Conservation (phyloP, 2,329 filamentous ascomycete genomes). For the Colletotrichum spinosum region DNA sequence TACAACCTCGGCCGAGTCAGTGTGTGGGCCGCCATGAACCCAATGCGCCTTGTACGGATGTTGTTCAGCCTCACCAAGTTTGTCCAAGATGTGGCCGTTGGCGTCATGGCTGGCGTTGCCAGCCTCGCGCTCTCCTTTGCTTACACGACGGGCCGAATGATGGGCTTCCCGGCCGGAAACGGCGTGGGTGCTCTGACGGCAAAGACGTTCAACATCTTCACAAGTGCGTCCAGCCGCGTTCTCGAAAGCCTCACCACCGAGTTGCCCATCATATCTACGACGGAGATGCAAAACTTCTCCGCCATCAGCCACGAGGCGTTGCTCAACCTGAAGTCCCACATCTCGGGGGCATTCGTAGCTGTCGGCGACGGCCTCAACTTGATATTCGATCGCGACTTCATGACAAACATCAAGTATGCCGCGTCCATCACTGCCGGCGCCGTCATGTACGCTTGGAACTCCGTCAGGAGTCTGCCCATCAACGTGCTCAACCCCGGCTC, state of each 20-base stretch:
- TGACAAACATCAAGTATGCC: constrained; percentile 43
- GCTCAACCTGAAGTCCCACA: constrained; percentile 66
- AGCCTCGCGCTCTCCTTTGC: constrained; percentile 28
- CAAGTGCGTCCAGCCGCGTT: constrained; percentile 59
- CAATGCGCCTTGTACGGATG: constrained; percentile 79
- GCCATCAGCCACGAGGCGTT: constrained; percentile 80
- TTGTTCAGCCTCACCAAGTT: constrained; percentile 82
- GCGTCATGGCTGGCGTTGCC: constrained; percentile 59
- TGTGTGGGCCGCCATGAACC: constrained; percentile 83
- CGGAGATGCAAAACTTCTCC: constrained; percentile 81
- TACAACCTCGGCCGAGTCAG: constrained; percentile 92
- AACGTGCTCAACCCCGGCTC: constrained; percentile 59
- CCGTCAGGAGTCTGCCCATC: constrained; percentile 47
- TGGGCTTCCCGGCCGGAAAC: constrained; percentile 33
- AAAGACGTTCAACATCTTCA: constrained; percentile 56
- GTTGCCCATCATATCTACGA: constrained; percentile 60
- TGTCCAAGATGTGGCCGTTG: constrained; percentile 79
- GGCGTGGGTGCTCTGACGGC: constrained; percentile 32
- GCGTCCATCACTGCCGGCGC: constrained; percentile 40
- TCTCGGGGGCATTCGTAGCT: constrained; percentile 54
- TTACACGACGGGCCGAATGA: constrained; percentile 36
- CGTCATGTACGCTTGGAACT: constrained; percentile 39
- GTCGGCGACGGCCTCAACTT: constrained; percentile 55
- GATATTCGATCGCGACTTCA: constrained; percentile 58
- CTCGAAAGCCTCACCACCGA: constrained; percentile 63